phyloP scores from a whole-genome alignment of 257 asterid genomes.

The Petunia secreta region DNA sequence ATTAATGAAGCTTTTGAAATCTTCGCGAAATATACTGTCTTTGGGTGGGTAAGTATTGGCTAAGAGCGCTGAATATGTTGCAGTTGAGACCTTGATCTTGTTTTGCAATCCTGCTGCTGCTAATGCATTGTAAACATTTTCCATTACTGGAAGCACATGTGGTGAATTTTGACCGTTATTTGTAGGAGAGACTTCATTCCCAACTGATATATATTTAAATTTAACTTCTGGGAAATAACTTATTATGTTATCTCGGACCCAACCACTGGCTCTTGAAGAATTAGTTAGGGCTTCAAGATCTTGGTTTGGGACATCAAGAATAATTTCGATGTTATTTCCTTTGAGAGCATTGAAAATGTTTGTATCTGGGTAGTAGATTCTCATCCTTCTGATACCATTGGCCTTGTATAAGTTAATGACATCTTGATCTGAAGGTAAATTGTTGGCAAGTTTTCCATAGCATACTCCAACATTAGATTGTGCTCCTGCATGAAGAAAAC shows the following conservation, averaged over 20 bases:
- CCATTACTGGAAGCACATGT: conserved; percentile 40
- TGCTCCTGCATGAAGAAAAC: conserved; percentile 34
- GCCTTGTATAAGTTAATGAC: conserved; percentile 42
- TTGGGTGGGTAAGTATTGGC: conserved; percentile 43
- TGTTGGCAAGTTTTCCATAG: conserved; percentile 41
- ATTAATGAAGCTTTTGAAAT: conserved; percentile 15
- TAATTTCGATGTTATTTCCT: conserved; percentile 43
- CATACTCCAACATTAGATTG: conserved; percentile 45
- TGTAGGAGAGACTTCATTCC: conserved; percentile 48
- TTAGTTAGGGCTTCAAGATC: conserved; percentile 40
- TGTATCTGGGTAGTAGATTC: conserved; percentile 48
- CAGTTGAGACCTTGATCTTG: conserved; percentile 45
- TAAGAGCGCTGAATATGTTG: conserved; percentile 33
- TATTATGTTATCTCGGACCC: conserved; percentile 43
- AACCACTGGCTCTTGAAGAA: conserved; percentile 34
- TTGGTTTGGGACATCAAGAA: conserved; percentile 47
- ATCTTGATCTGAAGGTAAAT: conserved; percentile 37
- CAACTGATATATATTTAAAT: conserved; percentile 44
- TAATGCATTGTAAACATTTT: conserved; percentile 35
- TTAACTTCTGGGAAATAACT: conserved; percentile 34
- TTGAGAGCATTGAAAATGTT: conserved; percentile 40
- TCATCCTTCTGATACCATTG: conserved; percentile 42
- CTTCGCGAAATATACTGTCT: not conserved
- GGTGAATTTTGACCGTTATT: not conserved
- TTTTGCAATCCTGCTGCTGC: not conserved